These are phyloP conservation scores for Hypoxylon sp. DNA, from an alignment of 2,329 filamentous ascomycete genomes.

Conservation along the genomic window DNA sequence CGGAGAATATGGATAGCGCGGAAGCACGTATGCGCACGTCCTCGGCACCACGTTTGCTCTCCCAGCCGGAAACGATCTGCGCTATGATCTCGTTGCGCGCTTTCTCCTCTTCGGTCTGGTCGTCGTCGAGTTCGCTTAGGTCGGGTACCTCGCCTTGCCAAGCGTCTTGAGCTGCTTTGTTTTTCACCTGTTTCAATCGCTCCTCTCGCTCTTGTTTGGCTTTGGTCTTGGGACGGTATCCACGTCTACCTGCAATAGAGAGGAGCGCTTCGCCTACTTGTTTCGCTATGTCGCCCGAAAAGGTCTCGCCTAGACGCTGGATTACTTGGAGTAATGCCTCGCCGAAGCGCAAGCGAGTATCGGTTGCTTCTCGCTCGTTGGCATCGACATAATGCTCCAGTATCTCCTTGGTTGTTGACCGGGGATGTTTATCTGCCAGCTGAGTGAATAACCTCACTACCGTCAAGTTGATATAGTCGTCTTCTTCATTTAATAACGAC, in stretches of 20 bases:
- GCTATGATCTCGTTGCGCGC: constrained; percentile 66
- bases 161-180: constrained; percentile 66
- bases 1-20: constrained; percentile 75
- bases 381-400: constrained; percentile 77
- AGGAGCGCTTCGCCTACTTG: constrained; percentile 72
- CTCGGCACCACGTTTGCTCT: constrained; percentile 74
- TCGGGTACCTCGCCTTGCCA: constrained; percentile 69
- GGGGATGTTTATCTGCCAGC: constrained; percentile 73
- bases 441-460: constrained; percentile 76
- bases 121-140: constrained; percentile 55
- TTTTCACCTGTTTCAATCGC: constrained; percentile 63
- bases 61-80: constrained; percentile 77
- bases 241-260: constrained; percentile 74
- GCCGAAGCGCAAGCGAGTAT: constrained; percentile 77
- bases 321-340: constrained; percentile 76
- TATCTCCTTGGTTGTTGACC: constrained; percentile 73
- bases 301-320: constrained; percentile 70
- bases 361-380: constrained; percentile 70
- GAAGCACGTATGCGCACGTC: constrained; percentile 79
- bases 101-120: constrained; percentile 60
- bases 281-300: constrained; percentile 67
- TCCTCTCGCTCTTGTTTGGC: constrained; percentile 68
- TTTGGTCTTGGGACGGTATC: constrained; percentile 71
- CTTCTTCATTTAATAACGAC: constrained; percentile 73
- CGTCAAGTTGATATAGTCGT: constrained; percentile 80